Base-by-base conservation (phyloP, 1,284 basidiomycete species). In the Naganishia liquefaciens region DNA sequence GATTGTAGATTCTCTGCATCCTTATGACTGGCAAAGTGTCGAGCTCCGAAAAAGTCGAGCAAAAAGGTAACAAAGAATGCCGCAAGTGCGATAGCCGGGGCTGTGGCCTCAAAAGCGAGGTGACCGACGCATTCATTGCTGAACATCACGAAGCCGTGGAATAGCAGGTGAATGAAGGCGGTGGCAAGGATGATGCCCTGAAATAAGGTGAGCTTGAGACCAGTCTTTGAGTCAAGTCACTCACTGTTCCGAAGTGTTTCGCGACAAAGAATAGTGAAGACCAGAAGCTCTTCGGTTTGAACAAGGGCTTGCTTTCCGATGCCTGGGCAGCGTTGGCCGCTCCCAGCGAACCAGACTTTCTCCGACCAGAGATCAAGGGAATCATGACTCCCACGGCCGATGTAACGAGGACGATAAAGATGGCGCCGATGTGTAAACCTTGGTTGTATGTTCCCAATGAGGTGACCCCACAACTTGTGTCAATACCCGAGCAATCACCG, bases 131-230 rank as follows among this genome's bases (percentile, higher is more conserved):
- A 81, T n/a, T 76, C 72, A 70, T 79, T 79, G 58, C 65, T 63
- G 62, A 75, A 75, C 73, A 74, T 75, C 67, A 80, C 66, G 64
- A 81, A 79, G 1, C 77, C 75, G 68, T 81, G 79, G 68, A 74
- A 77, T 0, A 82, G 72, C 0, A 82, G 72, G 63, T 82, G 81
- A 51, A 76, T 76, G 63, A 81, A 81, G 0, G 80, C 81, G 0
- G 80, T 81, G 5, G 75, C 73, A 42, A 81, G 68, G 67, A 82
- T 80, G 64, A 82, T 73, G 27, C 81, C 81, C 55, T 60, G 33
- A 33, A 25, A 4, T 72, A 50, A 68, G 68, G 42, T 57, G 3
- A 43, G 21, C 62, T 70, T 68, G 30, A 50, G 25, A 15, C 17
- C 27, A 1, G 17, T 37, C 52, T 67, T 11, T 23, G 5, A 40